Evolutionary conservation across 305 asterid genomes (phyloP), one percentile per base, ranked within the genome.

Genomic region (Rubia peregrina): DNA sequence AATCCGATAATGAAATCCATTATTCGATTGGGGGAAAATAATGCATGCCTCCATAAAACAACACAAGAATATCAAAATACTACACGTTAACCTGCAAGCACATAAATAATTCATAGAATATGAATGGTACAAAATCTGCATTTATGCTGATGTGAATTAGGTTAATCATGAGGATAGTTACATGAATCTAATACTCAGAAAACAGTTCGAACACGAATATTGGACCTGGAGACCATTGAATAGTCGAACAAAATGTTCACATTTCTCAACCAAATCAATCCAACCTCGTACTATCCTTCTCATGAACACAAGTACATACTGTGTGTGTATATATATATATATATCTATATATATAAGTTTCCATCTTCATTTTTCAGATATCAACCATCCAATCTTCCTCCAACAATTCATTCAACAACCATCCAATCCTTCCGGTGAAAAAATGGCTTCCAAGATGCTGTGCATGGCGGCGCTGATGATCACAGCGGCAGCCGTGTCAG

Each of bases 371-470:
- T 13, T 49, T 22, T 56, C 55, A 55, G 17, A 17, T 68, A 33
- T 67, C 62, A 67, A 19, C 9, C 19, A 63, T 12, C 9, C 53
- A 57, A 21, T 3, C 7, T 19, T 7, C 24, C n/a, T 59, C 59
- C 71, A 63, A 59, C 43, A 9, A 19, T 17, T 53, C 22, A 19
- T 11, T n/a, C 24, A 19, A 12, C 3, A 9, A 7, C 16, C 4
- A 30, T 30, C 49, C 17, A 17, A 12, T 17, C 44, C 19, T 13
- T 24, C 14, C 36, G 7, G 26, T 13, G n/a, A 21, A 7, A 40
- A 43, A 60, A 80, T 80, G 83, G 72, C 46, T 9, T 67, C 73
- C 56, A 73, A 68, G 68, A 73, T 40, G 57, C 22, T 76, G 5
- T 9, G 40, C 19, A 17, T 17, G 51, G 51, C 24, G 16, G 30